Percentiles rank a stretch among this genome's conserved stretches.
These are phyloP conservation scores for Lodderomyces parapsilosis DNA, from an alignment of 1,139 yeast genomes.

Conservation along the genomic window DNA sequence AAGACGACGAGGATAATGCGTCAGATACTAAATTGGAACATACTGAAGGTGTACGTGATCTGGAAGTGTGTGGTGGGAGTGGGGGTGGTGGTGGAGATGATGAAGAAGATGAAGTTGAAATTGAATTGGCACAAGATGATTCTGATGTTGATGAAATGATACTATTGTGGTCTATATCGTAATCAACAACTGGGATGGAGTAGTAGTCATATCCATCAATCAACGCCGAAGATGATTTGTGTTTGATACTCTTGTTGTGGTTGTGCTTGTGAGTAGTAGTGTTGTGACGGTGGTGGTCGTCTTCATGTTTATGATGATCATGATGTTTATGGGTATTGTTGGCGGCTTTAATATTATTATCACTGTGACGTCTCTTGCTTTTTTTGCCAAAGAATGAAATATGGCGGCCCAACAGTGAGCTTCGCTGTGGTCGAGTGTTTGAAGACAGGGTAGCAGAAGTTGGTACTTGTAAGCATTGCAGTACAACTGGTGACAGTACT, in stretches of 20 bases:
- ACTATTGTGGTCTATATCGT: not conserved
- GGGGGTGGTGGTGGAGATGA: not conserved
- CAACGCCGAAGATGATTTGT: not conserved
- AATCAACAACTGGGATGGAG: not conserved
- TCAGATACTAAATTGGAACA: not conserved
- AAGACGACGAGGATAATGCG: conserved; percentile 1
- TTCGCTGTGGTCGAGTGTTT: not conserved
- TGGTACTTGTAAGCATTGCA: not conserved
- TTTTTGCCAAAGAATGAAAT: not conserved
- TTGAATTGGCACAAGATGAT: too few relatives aligned
- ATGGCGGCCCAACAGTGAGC: not conserved
- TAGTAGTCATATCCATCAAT: conserved; percentile 1
- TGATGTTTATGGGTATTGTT: not conserved
- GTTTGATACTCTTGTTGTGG: not conserved
- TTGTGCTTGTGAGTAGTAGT: not conserved
- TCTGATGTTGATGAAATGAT: not conserved
- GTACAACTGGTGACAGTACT: not conserved
- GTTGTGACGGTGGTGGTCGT: too few relatives aligned
- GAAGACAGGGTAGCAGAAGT: not conserved
- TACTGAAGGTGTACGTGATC: conserved; percentile 3
- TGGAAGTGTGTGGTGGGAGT: conserved; percentile 2
- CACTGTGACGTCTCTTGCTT: conserved; percentile 1
- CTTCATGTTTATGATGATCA: not conserved
- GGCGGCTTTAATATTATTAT: not conserved
- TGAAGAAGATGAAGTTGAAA: too few relatives aligned